Percentiles rank a stretch among this genome's conserved stretches.
These are phyloP conservation scores for Beauveria bassiana DNA, from an alignment of 2,329 filamentous ascomycete genomes.

Conservation along the genomic window DNA sequence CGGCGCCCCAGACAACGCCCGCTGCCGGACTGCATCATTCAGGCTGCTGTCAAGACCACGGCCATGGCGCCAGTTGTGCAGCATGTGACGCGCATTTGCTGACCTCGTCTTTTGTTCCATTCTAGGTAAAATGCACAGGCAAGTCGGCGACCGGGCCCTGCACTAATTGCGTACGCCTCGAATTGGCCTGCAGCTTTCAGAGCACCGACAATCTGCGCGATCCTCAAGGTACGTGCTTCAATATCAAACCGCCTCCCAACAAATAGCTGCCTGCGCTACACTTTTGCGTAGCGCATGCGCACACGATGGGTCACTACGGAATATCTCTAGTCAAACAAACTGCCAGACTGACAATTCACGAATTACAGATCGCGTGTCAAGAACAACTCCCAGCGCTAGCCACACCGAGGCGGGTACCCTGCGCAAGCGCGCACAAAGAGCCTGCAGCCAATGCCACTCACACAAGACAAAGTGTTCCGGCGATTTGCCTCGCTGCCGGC, in stretches of 20 bases:
- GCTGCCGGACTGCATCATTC: not conserved
- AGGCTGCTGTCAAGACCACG: not conserved
- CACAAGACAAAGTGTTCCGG: constrained; percentile 38
- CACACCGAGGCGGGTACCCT: constrained; percentile 35
- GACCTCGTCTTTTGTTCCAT: not conserved
- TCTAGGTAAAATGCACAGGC: constrained; percentile 35
- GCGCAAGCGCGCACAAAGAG: constrained; percentile 33
- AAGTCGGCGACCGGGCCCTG: constrained; percentile 29
- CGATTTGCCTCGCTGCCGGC: constrained; percentile 31
- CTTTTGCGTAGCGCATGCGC: not conserved
- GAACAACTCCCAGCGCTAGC: constrained; percentile 32
- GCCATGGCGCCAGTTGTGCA: not conserved
- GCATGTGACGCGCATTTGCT: not conserved
- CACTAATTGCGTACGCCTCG: constrained; percentile 29
- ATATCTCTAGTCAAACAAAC: not conserved
- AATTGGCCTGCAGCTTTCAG: constrained; percentile 29
- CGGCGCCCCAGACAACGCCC: not conserved
- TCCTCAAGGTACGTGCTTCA: constrained; percentile 14
- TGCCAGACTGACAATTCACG: constrained; percentile 1
- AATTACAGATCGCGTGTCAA: constrained; percentile 23
- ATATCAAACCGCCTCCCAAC: not conserved
- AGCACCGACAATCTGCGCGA: constrained; percentile 16
- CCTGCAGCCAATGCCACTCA: constrained; percentile 33
- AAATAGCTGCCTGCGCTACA: not conserved
- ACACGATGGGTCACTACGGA: not conserved